Percentiles rank a stretch among this genome's conserved stretches.
Conservation (phyloP, 78 protist species). For the Pelomyxa schiedti region DNA sequence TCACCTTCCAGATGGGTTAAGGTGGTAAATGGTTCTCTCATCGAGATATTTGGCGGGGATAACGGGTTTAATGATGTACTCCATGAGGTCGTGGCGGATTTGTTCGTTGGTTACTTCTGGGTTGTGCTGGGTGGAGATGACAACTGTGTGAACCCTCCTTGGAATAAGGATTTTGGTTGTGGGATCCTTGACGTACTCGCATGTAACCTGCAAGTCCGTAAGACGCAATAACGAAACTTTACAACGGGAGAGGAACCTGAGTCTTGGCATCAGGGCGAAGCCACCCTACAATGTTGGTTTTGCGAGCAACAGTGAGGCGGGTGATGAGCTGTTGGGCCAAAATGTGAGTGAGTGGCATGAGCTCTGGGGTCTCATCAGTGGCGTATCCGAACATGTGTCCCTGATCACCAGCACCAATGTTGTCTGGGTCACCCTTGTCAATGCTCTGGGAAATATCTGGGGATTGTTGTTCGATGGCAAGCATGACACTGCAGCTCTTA, state of each 20-base stretch:
- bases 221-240: not conserved
- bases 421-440: constrained; percentile 69
- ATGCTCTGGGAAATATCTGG: constrained; percentile 98
- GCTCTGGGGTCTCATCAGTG: constrained; percentile 89
- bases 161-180: constrained; percentile 67
- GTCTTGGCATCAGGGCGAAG: constrained; percentile 99
- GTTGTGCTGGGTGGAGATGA: constrained; percentile 97
- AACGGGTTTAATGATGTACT: constrained; percentile 77
- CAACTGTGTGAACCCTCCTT: constrained; percentile 91
- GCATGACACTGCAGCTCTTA: constrained; percentile 92
- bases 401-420: constrained; percentile 99
- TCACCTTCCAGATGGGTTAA: constrained; percentile 98
- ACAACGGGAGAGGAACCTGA: constrained; percentile 42
- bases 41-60: constrained; percentile 82
- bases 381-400: constrained; percentile 99
- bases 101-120: constrained; percentile 80
- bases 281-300: constrained; percentile 81
- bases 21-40: constrained; percentile 89
- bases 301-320: constrained; percentile 82
- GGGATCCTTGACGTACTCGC: constrained; percentile 82
- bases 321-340: constrained; percentile 79
- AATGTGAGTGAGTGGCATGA: constrained; percentile 93
- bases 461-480: constrained; percentile 95
- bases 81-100: constrained; percentile 69
- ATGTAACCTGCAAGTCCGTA: constrained; percentile 65